Evolutionary conservation across 169 alveolate genomes (phyloP).

Genomic region (Plasmodium knowlesi): DNA sequence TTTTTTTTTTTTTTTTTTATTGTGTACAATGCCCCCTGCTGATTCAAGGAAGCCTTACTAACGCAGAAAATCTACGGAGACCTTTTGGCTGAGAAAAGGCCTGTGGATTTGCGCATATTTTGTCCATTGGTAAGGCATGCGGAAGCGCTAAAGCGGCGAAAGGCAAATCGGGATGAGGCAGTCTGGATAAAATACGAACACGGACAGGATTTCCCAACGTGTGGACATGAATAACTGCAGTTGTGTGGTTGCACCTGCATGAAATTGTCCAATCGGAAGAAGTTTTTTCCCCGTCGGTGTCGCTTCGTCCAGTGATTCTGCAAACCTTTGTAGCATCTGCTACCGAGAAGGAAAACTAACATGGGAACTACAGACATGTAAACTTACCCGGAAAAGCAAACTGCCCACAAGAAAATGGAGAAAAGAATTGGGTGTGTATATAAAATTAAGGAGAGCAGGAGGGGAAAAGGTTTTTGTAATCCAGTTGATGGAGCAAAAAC

Average conservation of each 20-base stretch:
- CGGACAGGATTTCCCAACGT: background rate
- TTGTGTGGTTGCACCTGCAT: background rate
- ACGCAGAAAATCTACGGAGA: too few relatives aligned
- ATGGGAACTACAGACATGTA: background rate
- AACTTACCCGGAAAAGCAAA: background rate
- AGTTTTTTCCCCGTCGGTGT: background rate
- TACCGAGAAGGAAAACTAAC: background rate
- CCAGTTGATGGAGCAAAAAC: background rate
- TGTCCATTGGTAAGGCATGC: background rate
- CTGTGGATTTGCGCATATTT: background rate
- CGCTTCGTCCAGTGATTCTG: background rate
- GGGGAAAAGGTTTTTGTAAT: background rate
- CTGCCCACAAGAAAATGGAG: background rate
- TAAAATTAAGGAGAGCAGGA: background rate
- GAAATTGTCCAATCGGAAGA: background rate
- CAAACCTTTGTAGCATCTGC: background rate
- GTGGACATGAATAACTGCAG: background rate
- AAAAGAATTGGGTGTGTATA: slow-evolving; percentile 1
- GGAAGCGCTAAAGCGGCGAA: background rate
- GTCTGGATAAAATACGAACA: background rate
- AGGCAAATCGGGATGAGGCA: background rate
- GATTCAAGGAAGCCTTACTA: background rate
- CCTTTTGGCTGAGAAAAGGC: background rate
- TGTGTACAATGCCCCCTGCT: background rate
- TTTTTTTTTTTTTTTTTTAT: background rate